phyloP scores from a whole-genome alignment of 169 alveolate species.

The Perkinsus olseni region DNA sequence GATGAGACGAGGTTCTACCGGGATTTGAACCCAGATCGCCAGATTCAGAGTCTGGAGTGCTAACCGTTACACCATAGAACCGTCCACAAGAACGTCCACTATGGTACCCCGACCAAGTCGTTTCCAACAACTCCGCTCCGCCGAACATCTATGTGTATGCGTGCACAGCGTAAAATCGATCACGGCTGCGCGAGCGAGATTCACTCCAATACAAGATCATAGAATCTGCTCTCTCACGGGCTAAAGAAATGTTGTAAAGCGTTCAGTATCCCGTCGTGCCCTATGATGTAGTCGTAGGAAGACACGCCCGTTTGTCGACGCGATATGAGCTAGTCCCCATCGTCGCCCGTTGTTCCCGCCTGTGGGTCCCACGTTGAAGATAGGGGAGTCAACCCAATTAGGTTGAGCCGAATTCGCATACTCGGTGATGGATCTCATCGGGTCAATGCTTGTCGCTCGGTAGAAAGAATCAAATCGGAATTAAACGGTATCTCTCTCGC shows the following conservation, averaged over 20 bases:
- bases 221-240: background rate
- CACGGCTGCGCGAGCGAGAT: background rate
- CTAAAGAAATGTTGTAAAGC: background rate
- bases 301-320: background rate
- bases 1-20: background rate
- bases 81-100: background rate
- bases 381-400: background rate
- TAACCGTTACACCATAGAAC: slow-evolving; percentile 2
- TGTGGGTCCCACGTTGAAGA: slow-evolving; percentile 4
- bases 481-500: background rate
- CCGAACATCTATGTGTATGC: background rate
- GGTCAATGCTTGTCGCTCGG: slow-evolving; percentile 5
- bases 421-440: background rate
- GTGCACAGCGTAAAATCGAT: background rate
- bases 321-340: background rate
- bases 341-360: slow-evolving; percentile 5
- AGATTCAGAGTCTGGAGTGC: slow-evolving; percentile 3
- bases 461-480: background rate
- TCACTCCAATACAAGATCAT: background rate
- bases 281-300: background rate
- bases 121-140: background rate
- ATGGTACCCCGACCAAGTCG: background rate
- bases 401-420: background rate
- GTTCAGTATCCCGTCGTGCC: background rate
- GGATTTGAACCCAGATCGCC: slow-evolving; percentile 4